A percentile compares a stretch with the other conserved stretches of the same genome.
These are phyloP conservation scores for Calonectria leucothoes DNA, from an alignment of 2,329 filamentous ascomycete species.

Conservation along the genomic window DNA sequence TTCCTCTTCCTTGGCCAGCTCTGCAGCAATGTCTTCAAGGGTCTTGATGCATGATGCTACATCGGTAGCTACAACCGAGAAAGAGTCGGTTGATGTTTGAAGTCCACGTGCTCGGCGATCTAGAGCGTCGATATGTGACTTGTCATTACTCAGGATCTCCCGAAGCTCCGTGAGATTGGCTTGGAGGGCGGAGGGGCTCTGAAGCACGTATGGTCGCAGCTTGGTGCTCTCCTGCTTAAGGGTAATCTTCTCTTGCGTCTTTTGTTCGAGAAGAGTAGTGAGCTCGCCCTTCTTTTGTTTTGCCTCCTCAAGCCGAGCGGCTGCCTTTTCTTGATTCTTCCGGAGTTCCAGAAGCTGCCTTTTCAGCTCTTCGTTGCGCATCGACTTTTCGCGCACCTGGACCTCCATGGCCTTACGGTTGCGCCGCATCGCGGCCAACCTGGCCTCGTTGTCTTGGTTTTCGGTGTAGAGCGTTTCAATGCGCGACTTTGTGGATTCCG, in stretches of 20 bases:
- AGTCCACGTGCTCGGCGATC: conserved; percentile 90
- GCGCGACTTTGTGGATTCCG: conserved; percentile 84
- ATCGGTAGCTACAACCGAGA: conserved; percentile 84
- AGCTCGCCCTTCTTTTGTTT: conserved; percentile 84
- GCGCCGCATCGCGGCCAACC: conserved; percentile 82
- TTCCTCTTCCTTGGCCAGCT: conserved; percentile 91
- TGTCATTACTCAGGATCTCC: conserved; percentile 81
- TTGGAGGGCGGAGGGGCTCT: conserved; percentile 87
- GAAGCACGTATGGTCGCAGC: conserved; percentile 89
- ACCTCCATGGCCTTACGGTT: conserved; percentile 85
- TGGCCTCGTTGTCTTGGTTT: conserved; percentile 87
- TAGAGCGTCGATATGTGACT: conserved; percentile 85
- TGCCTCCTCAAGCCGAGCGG: conserved; percentile 83
- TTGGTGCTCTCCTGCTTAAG: conserved; percentile 89
- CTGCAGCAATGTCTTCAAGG: conserved; percentile 86
- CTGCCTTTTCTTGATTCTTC: conserved; percentile 84
- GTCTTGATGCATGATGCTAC: conserved; percentile 90
- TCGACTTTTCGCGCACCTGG: conserved; percentile 85
- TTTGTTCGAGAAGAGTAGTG: conserved; percentile 78
- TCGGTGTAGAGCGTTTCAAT: conserved; percentile 88
- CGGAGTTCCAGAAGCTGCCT: conserved; percentile 83
- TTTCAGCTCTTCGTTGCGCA: conserved; percentile 89
- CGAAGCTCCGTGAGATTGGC: conserved; percentile 84
- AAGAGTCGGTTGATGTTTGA: conserved; percentile 92
- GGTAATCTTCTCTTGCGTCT: conserved; percentile 75